Evolutionary conservation across 2,329 filamentous ascomycete species (phyloP), one percentile per base, ranked within the genome.

Genomic region (Mycocentrospora acerina): DNA sequence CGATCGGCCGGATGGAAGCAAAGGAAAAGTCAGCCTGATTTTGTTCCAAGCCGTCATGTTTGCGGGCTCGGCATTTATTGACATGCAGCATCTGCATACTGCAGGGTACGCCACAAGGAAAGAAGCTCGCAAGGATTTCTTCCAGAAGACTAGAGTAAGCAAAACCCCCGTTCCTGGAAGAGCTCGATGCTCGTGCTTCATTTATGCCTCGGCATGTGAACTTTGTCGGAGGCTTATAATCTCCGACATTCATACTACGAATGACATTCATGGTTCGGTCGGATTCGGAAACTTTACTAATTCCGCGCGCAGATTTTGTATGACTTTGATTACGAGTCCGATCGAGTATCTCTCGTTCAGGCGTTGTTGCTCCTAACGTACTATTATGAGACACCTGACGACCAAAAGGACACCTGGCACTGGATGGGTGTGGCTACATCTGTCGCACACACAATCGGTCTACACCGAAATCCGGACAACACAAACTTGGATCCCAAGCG

Each of bases 381-480:
- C 66, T 97, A 91, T 86, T 96, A 96, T 66, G 90, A 96, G 69
- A 95, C 89, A 10, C 90, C 90, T 0, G 90, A 96, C 68, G 91
- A 96, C 64, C 89, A 95, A 63, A 96, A 96, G 68, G 91, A 96
- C 65, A 96, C 90, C 30, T 96, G 91, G 88, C 90, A 96, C 64
- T 96, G 90, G 91, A 95, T 96, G 88, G 91, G 91, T 13, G 88
- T 96, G 25, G 91, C 90, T 28, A 88, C 95, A 43, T 95, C 90
- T 10, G 75, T 96, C 31, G 90, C 90, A 35, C 89, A 95, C 66
- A 95, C 90, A 10, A 95, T 96, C 49, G 90, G 91, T 5, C 77
- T 96, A 13, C 90, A 97, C 67, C 86, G 90, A 47, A 88, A 95
- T 57, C 89, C 90, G 2, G 79, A 79, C 19, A 85, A 83, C 40